These are phyloP conservation scores for Chamaenerion angustifolium DNA, from an alignment of 345 rosid species.

Conservation along the genomic window DNA sequence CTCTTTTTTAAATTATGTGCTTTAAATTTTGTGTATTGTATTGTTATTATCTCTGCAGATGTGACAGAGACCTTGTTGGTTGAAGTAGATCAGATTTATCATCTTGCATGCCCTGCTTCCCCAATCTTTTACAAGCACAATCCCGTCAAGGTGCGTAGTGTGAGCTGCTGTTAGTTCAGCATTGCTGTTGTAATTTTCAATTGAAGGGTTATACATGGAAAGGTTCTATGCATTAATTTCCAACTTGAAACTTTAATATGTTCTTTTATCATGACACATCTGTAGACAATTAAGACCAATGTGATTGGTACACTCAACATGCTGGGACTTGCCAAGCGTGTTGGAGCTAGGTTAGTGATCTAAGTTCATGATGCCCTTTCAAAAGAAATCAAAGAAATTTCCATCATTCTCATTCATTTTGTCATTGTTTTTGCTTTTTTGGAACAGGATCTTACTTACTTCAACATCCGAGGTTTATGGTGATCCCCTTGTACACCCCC, in stretches of 20 bases:
- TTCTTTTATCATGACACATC: neutral
- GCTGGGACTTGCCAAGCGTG: slow-evolving; percentile 97
- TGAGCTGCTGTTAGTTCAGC: neutral
- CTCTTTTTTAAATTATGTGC: neutral
- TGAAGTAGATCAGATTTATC: slow-evolving; percentile 88
- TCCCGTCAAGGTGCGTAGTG: slow-evolving; percentile 69
- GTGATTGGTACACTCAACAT: slow-evolving; percentile 91
- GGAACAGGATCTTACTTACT: slow-evolving; percentile 69
- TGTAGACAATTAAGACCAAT: slow-evolving; percentile 90
- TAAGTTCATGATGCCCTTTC: neutral
- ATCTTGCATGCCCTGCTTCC: slow-evolving; percentile 96
- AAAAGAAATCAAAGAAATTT: neutral
- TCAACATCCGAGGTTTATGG: slow-evolving; percentile 95
- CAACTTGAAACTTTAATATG: neutral
- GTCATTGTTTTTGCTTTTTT: neutral
- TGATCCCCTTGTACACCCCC: slow-evolving; percentile 91
- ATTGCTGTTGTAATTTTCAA: neutral
- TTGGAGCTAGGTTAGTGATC: slow-evolving; percentile 70
- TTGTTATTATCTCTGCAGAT: slow-evolving; percentile 26
- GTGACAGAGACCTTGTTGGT: slow-evolving; percentile 81
- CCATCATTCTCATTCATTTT: neutral
- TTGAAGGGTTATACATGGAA: neutral
- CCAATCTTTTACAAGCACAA: slow-evolving; percentile 96
- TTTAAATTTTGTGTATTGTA: neutral
- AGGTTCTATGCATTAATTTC: neutral